phyloP scores from a whole-genome alignment of 257 asterid species.

The Salvia splendens region DNA sequence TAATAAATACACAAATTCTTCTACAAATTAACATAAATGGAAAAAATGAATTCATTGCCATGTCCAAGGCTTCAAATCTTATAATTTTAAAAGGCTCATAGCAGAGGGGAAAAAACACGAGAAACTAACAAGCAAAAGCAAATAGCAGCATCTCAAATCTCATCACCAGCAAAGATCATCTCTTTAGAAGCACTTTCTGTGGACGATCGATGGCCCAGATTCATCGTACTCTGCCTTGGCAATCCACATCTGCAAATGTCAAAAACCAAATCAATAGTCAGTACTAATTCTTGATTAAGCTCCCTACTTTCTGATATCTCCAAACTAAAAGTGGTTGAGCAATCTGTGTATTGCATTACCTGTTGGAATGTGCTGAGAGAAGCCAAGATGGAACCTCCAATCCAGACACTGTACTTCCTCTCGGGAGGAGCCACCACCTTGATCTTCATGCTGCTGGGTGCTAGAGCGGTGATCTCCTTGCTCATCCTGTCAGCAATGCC shows the following conservation, averaged over 20 bases:
- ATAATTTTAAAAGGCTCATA: constrained; percentile 20
- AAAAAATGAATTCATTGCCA: constrained; percentile 41
- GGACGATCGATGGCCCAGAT: constrained; percentile 65
- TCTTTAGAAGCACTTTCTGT: constrained; percentile 62
- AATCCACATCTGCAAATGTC: constrained; percentile 59
- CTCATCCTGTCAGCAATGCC: constrained; percentile 88
- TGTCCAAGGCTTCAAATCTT: constrained; percentile 41
- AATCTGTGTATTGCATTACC: constrained; percentile 37
- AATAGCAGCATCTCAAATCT: constrained; percentile 34
- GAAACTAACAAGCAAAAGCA: constrained; percentile 34
- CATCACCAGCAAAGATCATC: constrained; percentile 14
- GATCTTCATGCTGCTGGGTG: constrained; percentile 43
- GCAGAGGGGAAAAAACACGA: constrained; percentile 24
- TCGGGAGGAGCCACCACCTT: too few relatives aligned
- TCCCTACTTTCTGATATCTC: too few relatives aligned
- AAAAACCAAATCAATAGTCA: neutral
- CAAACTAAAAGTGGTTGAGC: neutral
- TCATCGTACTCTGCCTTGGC: constrained; percentile 70
- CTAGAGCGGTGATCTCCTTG: constrained; percentile 78
- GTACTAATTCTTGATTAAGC: neutral
- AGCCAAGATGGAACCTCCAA: too few relatives aligned
- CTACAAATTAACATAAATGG: constrained; percentile 44
- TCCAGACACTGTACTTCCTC: too few relatives aligned
- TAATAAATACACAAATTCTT: constrained; percentile 45
- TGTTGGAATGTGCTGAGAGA: constrained; percentile 64